Evolutionary conservation across 163 green algal genomes (phyloP), one percentile per base, ranked within the genome.

Genomic region (Chloromonas sp.): DNA sequence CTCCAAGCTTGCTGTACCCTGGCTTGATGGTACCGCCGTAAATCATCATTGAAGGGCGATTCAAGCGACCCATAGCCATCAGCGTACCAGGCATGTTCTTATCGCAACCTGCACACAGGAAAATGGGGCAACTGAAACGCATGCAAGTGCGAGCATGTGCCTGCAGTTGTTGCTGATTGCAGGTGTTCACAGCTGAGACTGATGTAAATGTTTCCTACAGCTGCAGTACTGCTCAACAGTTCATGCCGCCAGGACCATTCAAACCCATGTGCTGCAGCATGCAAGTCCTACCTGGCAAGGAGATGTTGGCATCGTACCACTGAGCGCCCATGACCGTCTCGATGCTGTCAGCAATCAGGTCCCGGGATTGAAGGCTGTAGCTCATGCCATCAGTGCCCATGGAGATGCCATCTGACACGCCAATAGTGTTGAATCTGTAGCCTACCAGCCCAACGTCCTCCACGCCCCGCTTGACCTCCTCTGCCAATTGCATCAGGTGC

Each of bases 361-460:
- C 96, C 14, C 97, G 90, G 8, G 89, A 96, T 71, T 88, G 96
- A 84, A 99, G 92, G 71, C 87, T 95, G 94, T 92, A 99, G 89
- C 91, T 95, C 97, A 99, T 99, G 88, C 97, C 97, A 84, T 98
- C 94, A 1, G 97, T 99, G 84, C 97, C 97, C 97, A 99, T 99
- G 87, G 91, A 97, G 88, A 99, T 99, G 87, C 94, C 97, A 86
- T 99, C 97, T 3, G 89, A 96, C 80, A 99, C 97, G 70, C 97
- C 97, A 62, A 99, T 97, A 60, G 97, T 99, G 93, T 99, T 99
- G 94, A 99, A 99, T 8, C 96, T 90, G 88, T 96, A 96, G 78
- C 94, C 95, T 11, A 99, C 95, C 93, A 99, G 87, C 79, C 95
- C 95, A 0, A 91, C 92, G 3, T 95, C 95, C 82, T 94, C 83